These are phyloP conservation scores for Alternaria conjuncta DNA, from an alignment of 2,329 filamentous ascomycete species.

Conservation along the genomic window DNA sequence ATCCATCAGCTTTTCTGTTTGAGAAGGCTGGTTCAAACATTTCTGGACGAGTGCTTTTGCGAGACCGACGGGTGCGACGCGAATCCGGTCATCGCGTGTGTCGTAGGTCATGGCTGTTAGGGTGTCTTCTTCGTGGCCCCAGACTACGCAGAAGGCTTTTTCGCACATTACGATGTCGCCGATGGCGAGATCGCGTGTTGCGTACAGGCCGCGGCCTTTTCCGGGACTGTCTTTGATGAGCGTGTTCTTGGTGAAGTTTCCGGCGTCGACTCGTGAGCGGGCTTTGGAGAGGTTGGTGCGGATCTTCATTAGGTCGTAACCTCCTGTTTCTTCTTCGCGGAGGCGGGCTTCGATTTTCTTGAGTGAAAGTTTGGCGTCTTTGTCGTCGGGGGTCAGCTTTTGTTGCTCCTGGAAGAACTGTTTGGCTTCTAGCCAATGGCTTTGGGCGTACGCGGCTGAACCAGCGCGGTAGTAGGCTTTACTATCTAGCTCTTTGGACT, in stretches of 20 bases:
- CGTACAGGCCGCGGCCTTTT: constrained; percentile 60
- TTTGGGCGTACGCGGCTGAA: constrained; percentile 54
- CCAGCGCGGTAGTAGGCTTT: constrained; percentile 56
- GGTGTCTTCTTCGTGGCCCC: constrained; percentile 51
- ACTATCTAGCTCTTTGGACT: constrained; percentile 44
- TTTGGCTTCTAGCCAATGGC: constrained; percentile 48
- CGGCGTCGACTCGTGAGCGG: constrained; percentile 56
- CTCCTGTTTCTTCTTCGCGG: constrained; percentile 50
- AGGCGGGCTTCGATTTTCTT: constrained; percentile 28
- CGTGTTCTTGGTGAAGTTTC: constrained; percentile 55
- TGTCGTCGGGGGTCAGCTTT: constrained; percentile 39
- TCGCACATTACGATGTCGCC: constrained; percentile 63
- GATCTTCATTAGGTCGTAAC: constrained; percentile 48
- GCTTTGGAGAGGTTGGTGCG: constrained; percentile 45
- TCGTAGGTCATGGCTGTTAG: constrained; percentile 55
- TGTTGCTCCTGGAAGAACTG: constrained; percentile 44
- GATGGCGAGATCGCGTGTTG: constrained; percentile 54
- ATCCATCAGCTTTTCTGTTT: constrained; percentile 42
- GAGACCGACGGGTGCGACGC: constrained; percentile 31
- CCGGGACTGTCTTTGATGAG: constrained; percentile 50
- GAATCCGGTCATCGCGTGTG: constrained; percentile 45
- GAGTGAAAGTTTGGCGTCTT: constrained; percentile 39
- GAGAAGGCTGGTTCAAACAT: constrained; percentile 53
- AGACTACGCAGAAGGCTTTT: constrained; percentile 58
- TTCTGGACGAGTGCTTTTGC: constrained; percentile 52